Base-by-base conservation (phyloP, 192 early-diverging fungal genomes). In the Mortierella claussenii region DNA sequence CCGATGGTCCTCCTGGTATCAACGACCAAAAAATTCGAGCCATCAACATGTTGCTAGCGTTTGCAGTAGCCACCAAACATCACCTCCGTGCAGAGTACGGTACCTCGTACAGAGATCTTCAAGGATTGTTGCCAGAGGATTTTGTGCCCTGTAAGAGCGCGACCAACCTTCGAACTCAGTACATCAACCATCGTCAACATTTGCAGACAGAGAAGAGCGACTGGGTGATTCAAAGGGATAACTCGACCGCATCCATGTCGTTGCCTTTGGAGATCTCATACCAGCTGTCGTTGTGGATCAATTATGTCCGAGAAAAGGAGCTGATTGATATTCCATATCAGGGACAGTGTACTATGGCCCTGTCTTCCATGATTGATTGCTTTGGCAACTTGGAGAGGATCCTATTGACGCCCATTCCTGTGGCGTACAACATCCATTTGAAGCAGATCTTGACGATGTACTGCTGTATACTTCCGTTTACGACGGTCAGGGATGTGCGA, bases 381-480 rank as follows among this genome's bases (percentile, higher is more conserved):
- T 75, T 90, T 17, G 79, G 83, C 48, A 80, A 80, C 43, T 82
- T 92, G 54, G 91, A 93, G 68, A 81, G 93, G 28, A 90, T 95
- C 62, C 74, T 88, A 2, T 78, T 82, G 52, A 91, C 91, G 0
- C 92, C 92, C 3, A 93, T 94, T 60, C 94, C 94, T 18, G 64
- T 83, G 23, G 90, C 90, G 12, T 95, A 95, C 74, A 82, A 82
- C 47, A 86, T 92, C 50, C 92, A 93, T 70, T 64, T 95, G 69
- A 91, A 93, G 75, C 93, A 95, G 78, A 87, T 88, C 24, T 73
- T 95, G 26, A 79, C 86, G 2, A 74, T 95, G 54, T 94, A 94
- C 67, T 71, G 82, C 47, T 68, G 81, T 24, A 75, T 81, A 18
- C 55, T 95, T 30, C 94, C 94, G 4, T 93, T 95, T 76, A 93